Base-by-base conservation (phyloP, 2,329 filamentous ascomycete genomes). In the Stemphylium vesicarium region DNA sequence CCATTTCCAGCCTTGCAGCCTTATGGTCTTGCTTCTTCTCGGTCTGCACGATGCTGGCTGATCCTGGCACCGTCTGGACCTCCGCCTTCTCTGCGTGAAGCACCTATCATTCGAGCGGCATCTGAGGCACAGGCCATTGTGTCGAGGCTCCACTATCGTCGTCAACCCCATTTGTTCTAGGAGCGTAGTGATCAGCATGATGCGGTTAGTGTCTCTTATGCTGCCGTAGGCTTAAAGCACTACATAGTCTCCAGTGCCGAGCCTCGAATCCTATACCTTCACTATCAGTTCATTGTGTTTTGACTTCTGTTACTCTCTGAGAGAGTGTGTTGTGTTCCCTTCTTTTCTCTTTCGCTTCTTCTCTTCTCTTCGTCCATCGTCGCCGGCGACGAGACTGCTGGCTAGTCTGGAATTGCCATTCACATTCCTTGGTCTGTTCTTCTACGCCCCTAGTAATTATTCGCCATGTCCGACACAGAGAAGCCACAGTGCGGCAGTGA, bases 401-500 rank as follows among this genome's bases (percentile, higher is more conserved):
- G 68, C 66, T 62, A 62, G 63, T 65, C 57, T 57, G 53, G 56
- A 38, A 46, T 57, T 50, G 57, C 50, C 48, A 31, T 57, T 36
- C 51, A 40, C 56, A 49, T 64, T 65, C 48, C 53, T 50, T 64
- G 43, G 52, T 43, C 38, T 29, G 40, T 26, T 46, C 36, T 38
- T 39, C 48, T 62, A 46, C 33, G 38, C 38, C 47, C 45, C 59
- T 50, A 60, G 45, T 55, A 65, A 60, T 51, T 59, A 32, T 40
- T 57, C 50, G 68, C 53, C 18, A 72, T 72, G 66, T 40, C 64
- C 39, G 61, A 58, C 33, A 68, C 60, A 60, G 68, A 69, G 50
- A 75, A 75, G 60, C 73, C 73, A 15, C 29, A 49, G 18, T 76
- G 73, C 53, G 73, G 71, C 13, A 72, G 70, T 48, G 67, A 69